A percentile compares a stretch with the other conserved stretches of the same genome.
Conservation (phyloP, 345 rosid genomes). For the Eucalyptus cloeziana region DNA sequence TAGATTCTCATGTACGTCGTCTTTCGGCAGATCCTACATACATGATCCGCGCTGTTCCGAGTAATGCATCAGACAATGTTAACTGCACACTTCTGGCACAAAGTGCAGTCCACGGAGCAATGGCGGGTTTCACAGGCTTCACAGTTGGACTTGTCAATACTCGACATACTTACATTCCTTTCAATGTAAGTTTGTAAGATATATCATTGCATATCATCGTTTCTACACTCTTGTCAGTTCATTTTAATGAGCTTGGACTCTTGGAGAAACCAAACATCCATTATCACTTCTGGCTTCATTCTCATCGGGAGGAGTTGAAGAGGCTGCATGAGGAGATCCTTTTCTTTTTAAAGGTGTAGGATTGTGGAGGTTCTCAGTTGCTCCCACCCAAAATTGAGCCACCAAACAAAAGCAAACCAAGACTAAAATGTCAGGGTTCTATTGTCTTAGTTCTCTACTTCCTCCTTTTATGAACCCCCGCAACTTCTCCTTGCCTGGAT, state of each 20-base stretch:
- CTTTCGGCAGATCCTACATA: constrained; percentile 70
- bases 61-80: constrained; percentile 85
- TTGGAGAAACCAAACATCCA: not conserved
- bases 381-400: not conserved
- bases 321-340: not conserved
- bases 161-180: constrained; percentile 76
- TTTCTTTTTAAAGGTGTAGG: not conserved
- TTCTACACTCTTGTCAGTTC: not conserved
- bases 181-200: constrained; percentile 22
- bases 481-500: not conserved
- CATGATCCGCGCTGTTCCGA: constrained; percentile 80
- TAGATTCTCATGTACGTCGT: not conserved
- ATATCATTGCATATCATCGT: not conserved
- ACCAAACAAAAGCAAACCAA: not conserved
- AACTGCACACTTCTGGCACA: constrained; percentile 90
- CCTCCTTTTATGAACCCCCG: not conserved
- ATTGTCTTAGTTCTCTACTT: not conserved
- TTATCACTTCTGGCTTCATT: not conserved
- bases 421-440: not conserved
- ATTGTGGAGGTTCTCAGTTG: not conserved
- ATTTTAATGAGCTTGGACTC: not conserved
- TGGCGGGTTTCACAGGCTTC: constrained; percentile 91
- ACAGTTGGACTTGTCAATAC: constrained; percentile 70
- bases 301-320: not conserved
- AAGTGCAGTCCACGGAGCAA: constrained; percentile 80